A percentile compares a stretch with the other conserved stretches of the same genome.
These are phyloP conservation scores for Auriscalpium orientale DNA, from an alignment of 768 basidiomycete species.

Conservation along the genomic window DNA sequence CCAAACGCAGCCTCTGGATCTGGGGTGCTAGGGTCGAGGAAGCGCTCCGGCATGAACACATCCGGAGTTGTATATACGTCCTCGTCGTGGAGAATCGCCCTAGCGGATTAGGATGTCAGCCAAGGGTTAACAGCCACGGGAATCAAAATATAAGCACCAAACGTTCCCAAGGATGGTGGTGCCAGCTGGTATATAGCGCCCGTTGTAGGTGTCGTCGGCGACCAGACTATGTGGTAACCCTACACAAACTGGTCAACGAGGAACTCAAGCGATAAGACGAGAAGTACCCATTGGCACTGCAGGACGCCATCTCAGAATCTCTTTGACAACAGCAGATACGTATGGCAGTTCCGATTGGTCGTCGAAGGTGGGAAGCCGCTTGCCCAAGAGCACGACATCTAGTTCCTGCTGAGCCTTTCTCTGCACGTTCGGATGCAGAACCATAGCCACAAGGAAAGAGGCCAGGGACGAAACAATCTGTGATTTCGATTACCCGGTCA, in stretches of 20 bases:
- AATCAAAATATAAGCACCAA: neutral
- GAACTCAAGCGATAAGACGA: neutral
- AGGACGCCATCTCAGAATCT: slow-evolving; percentile 7
- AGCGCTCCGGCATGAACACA: neutral
- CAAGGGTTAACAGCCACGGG: too few species aligned
- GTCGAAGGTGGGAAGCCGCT: neutral
- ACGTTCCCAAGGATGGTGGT: neutral
- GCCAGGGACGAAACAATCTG: slow-evolving; percentile 12
- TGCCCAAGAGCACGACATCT: slow-evolving; percentile 13
- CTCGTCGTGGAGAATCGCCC: neutral
- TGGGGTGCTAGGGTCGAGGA: neutral
- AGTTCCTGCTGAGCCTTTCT: slow-evolving; percentile 24
- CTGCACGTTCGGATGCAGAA: slow-evolving; percentile 23
- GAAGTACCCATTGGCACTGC: neutral
- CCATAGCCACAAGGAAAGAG: slow-evolving; percentile 26
- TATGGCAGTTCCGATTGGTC: slow-evolving; percentile 7
- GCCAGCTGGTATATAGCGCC: neutral
- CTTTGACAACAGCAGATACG: slow-evolving; percentile 7
- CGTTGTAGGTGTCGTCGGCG: neutral
- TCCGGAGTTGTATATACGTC: neutral
- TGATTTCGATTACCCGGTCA: too few species aligned
- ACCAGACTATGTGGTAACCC: neutral
- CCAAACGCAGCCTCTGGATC: neutral
- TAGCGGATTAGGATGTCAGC: neutral
- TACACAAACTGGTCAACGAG: neutral